Conservation (phyloP, 176 grass and related monocot species). For the Tillandsia fasciculata region DNA sequence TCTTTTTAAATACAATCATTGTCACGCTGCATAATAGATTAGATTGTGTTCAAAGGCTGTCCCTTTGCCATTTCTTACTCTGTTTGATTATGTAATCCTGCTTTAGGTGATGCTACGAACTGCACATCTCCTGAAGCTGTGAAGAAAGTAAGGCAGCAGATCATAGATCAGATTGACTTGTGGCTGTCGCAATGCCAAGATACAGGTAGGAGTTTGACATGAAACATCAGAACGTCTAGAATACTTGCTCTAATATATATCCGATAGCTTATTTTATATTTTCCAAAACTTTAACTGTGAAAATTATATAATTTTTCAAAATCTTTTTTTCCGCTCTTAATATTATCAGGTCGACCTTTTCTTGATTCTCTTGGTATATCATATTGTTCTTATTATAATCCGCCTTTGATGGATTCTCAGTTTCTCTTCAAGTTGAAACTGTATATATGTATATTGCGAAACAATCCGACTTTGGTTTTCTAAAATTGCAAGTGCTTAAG, state of each 20-base stretch:
- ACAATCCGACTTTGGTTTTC: too few species aligned
- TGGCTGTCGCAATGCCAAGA: slow-evolving; percentile 71
- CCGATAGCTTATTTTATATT: neutral
- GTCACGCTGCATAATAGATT: too few species aligned
- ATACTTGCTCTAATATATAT: neutral
- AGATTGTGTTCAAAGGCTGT: too few species aligned
- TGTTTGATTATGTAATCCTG: neutral
- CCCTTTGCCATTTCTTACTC: neutral
- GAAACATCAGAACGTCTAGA: neutral
- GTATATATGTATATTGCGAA: too few species aligned
- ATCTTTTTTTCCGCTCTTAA: neutral
- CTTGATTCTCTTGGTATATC: too few species aligned
- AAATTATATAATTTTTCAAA: neutral
- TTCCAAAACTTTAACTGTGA: neutral
- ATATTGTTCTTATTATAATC: too few species aligned
- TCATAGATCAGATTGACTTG: slow-evolving; percentile 56
- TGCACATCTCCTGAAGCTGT: slow-evolving; percentile 63
- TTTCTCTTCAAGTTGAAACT: too few species aligned
- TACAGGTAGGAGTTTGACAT: slow-evolving; percentile 15
- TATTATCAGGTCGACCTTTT: too few species aligned
- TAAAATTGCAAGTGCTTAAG: too few species aligned
- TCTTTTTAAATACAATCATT: too few species aligned
- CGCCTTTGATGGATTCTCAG: too few species aligned
- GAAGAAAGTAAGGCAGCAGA: slow-evolving; percentile 51
- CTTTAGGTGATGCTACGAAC: slow-evolving; percentile 58